A percentile compares a stretch with the other conserved stretches of the same genome.
Evolutionary conservation across 2,329 filamentous ascomycete genomes (phyloP).

Genomic region (Aphanoascus verrucosus): DNA sequence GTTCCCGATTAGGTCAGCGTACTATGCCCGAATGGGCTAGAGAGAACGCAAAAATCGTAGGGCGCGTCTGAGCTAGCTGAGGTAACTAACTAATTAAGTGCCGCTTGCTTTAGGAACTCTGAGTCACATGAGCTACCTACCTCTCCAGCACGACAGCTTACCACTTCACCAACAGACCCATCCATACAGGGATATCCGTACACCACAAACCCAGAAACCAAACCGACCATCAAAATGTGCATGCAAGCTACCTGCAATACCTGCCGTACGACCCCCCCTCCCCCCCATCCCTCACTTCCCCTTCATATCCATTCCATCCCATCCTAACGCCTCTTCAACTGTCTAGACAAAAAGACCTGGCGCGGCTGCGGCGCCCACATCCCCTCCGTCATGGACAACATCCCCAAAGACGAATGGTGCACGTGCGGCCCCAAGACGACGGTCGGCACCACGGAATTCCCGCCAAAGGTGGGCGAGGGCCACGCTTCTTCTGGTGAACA

Average conservation of each 20-base stretch:
- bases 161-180: no score
- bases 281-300: background rate
- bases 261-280: slow-evolving; percentile 11
- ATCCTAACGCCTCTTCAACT: background rate
- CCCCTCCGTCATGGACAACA: slow-evolving; percentile 42
- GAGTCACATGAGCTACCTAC: no score
- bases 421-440: slow-evolving; percentile 45
- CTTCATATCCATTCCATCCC: background rate
- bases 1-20: no score
- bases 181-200: no score
- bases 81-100: no score
- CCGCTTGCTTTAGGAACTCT: no score
- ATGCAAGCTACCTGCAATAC: slow-evolving; percentile 12
- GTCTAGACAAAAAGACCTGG: slow-evolving; percentile 44
- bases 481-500: slow-evolving; percentile 7
- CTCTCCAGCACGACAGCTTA: no score
- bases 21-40: no score
- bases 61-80: no score
- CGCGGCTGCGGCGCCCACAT: slow-evolving; percentile 45
- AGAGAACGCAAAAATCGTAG: no score
- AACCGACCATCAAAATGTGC: slow-evolving; percentile 15
- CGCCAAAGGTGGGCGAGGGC: slow-evolving; percentile 39
- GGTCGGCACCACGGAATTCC: slow-evolving; percentile 43
- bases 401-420: slow-evolving; percentile 45
- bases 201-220: background rate